Evolutionary conservation across 106 monocot species (phyloP).

Genomic region (Acanthochlamys bracteata): DNA sequence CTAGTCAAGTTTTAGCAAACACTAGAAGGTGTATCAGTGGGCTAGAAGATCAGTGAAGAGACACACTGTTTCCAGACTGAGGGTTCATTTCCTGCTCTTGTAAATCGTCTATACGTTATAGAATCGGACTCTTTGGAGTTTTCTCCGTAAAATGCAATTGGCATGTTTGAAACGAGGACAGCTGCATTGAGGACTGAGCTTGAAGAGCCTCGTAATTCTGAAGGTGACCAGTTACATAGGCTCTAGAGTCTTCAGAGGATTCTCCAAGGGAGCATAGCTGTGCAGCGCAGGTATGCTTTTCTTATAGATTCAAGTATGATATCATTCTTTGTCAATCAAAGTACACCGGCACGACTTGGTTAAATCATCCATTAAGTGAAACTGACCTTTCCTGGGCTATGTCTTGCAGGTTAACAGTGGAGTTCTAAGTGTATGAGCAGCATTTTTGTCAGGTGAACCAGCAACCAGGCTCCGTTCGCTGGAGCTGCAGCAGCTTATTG

Average conservation of each 20-base stretch:
- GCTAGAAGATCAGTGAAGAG: constrained; percentile 96
- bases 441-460: constrained; percentile 94
- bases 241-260: constrained; percentile 97
- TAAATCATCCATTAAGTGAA: no score
- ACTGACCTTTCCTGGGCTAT: no score
- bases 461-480: constrained; percentile 95
- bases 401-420: constrained; percentile 89
- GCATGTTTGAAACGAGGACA: constrained; percentile 98
- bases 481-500: constrained; percentile 96
- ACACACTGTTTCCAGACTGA: constrained; percentile 83
- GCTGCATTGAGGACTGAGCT: constrained; percentile 94
- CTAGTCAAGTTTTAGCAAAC: no score
- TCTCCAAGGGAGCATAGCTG: constrained; percentile 98
- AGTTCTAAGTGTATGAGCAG: constrained; percentile 90
- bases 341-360: no score
- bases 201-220: constrained; percentile 92
- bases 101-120: constrained; percentile 76
- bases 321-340: no score
- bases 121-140: constrained; percentile 93
- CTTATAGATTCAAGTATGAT: neutral
- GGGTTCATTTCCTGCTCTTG: constrained; percentile 95
- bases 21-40: no score
- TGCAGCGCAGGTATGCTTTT: constrained; percentile 82
- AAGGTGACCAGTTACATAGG: constrained; percentile 90
- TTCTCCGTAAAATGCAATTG: constrained; percentile 94